Evolutionary conservation across 2,329 filamentous ascomycete species (phyloP), one percentile per base, ranked within the genome.

Genomic region (Orbilia oligospora): DNA sequence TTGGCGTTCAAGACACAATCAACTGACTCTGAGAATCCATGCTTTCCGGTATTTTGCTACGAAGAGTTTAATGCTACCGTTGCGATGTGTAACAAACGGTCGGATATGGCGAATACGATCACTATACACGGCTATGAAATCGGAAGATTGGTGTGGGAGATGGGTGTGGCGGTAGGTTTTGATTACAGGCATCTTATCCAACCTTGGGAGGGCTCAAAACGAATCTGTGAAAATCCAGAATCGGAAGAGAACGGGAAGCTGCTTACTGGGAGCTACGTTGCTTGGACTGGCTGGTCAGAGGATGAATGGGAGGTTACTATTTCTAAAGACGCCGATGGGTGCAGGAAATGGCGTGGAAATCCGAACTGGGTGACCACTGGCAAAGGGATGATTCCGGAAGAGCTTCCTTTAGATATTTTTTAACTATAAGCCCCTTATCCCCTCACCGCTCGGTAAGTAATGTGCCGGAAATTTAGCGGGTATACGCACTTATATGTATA

Each of bases 281-380:
- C 61, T 22, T 77, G 51, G 56, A 70, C 73, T 6, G 53, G 58
- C 14, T 77, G 73, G 67, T 66, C 73, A 12, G 67, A 56, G n/a
- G 73, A 71, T 67, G 22, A 71, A 12, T 77, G 61, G 67, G 66
- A 71, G 73, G 22, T 76, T 5, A 30, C 36, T 9, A 44, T 71
- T 14, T 64, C 66, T 14, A 64, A 22, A 16, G 66, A 71, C 8
- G 10, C 18, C 3, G 58, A 66, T 24, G 66, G 65, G n/a, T 76
- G 72, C 20, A 18, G 55, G 30, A 36, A 38, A 27, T 71, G 66
- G 67, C 49, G 49, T 46, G 66, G 72, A 16, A 3, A 24, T 65
- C 71, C 71, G 1, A 65, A 70, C 22, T 76, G 71, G 71, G 20
- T 76, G 8, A 76, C 72, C 8, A 71, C 58, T 22, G 72, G 72